Base-by-base conservation (phyloP, 306 rosid genomes). In the Hippophae tibetana region DNA sequence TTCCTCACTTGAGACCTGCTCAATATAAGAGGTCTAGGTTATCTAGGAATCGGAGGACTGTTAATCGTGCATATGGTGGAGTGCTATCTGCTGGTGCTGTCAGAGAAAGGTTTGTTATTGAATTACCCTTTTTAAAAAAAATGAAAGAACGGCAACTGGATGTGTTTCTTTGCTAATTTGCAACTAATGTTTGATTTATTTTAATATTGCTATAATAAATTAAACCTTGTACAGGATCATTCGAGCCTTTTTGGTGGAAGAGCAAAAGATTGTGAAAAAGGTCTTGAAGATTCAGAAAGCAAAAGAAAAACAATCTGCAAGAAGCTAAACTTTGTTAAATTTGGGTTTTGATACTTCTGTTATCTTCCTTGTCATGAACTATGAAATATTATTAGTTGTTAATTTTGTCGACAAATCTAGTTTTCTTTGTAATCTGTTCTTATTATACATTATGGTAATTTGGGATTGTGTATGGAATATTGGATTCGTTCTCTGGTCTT, bases 201-300 rank as follows among this genome's bases (percentile, higher is more conserved):
- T 47, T 5, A 43, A 14, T 31, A 31, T 2, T 31, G 38, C 38
- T 31, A 4, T 31, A 2, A 4, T 31, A 31, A 31, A 2, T 4
- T 31, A 4, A 31, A 31, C 38, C 27, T 14, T 12, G 42, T 57
- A 60, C 52, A 85, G 94, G 79, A 82, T 85, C 40, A 80, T 85
- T 31, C 73, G 86, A 6, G 86, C 94, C 45, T 85, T 82, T 73
- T 69, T 82, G 73, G 94, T 85, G 61, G 94, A 85, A 69, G 89
- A 85, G 72, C 89, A 82, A 59, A 85, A 85, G 78, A 85, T 85
- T 44, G 94, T 82, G 69, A 85, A 85, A 52, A 85, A 85, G 82
- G 89, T 85, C 4, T 76, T 85, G 82, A 85, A 82, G 86, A 82
- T 86, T 66, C 95, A 86, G 68, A 83, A 86, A 80, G 56, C 95